phyloP scores from a whole-genome alignment of 1,284 basidiomycete genomes.

The Malassezia caprae region DNA sequence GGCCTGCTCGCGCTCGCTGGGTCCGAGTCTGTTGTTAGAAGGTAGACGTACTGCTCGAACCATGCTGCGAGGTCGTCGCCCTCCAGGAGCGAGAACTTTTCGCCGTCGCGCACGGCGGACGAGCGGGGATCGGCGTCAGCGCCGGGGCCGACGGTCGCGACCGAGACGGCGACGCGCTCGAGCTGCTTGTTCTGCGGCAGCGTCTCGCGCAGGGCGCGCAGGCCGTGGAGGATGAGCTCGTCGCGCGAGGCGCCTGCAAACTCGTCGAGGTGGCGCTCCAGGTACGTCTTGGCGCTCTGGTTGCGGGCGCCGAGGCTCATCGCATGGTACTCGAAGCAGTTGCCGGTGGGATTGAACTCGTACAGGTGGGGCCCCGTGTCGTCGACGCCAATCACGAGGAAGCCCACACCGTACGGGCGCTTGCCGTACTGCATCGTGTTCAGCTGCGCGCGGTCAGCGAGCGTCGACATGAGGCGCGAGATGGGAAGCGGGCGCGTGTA shows the following conservation, averaged over 20 bases:
- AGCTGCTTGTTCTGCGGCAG: constrained; percentile 47
- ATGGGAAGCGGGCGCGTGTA: constrained; percentile 92
- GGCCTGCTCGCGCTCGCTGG: constrained; percentile 14
- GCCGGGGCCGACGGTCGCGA: constrained; percentile 43
- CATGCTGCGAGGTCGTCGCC: constrained; percentile 36
- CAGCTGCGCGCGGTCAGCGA: constrained; percentile 97
- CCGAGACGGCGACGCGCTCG: constrained; percentile 36
- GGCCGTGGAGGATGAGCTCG: constrained; percentile 33
- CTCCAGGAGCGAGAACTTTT: constrained; percentile 42
- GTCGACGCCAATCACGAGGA: constrained; percentile 92
- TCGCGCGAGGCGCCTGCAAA: constrained; percentile 52
- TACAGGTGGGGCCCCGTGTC: constrained; percentile 90
- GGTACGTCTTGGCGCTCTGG: constrained; percentile 95
- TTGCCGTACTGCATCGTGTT: constrained; percentile 98
- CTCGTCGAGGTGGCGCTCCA: constrained; percentile 82
- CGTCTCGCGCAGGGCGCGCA: constrained; percentile 43
- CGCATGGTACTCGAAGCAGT: constrained; percentile 94
- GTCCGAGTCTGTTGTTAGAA: not conserved
- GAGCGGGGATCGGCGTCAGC: constrained; percentile 38
- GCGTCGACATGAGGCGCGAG: constrained; percentile 78
- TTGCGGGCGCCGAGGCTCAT: constrained; percentile 96
- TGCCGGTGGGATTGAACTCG: constrained; percentile 95
- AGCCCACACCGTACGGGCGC: constrained; percentile 94
- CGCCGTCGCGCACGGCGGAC: constrained; percentile 25
- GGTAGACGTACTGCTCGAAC: constrained; percentile 20